Percentiles rank a stretch among this genome's conserved stretches.
Conservation (phyloP, 768 basidiomycete genomes). For the Podaxis carcinomalis region DNA sequence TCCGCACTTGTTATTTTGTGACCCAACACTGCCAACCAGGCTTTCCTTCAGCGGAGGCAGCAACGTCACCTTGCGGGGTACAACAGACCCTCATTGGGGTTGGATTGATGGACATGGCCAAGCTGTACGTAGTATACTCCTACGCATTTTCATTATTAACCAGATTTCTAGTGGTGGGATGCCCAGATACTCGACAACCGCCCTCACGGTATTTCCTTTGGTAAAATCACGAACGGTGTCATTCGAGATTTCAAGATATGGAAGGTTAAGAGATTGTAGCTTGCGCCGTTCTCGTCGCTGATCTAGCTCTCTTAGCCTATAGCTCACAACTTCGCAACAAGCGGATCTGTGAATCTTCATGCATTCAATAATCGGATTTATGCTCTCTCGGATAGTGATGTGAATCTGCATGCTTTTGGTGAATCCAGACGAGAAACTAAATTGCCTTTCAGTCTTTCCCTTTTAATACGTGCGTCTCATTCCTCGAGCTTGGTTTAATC, state of each 20-base stretch:
- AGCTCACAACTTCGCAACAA: conserved; percentile 56
- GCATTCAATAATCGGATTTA: conserved; percentile 52
- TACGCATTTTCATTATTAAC: not conserved
- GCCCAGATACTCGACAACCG: conserved; percentile 46
- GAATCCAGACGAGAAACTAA: not conserved
- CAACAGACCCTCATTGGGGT: conserved; percentile 53
- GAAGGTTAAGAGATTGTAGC: conserved; percentile 29
- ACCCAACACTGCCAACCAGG: conserved; percentile 27
- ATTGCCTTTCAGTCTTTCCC: conserved; percentile 41
- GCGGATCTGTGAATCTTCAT: conserved; percentile 44
- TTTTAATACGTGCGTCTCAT: conserved; percentile 50
- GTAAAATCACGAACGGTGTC: conserved; percentile 46
- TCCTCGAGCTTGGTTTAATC: not conserved
- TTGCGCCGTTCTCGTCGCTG: not conserved
- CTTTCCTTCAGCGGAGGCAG: conserved; percentile 49
- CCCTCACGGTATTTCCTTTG: conserved; percentile 52
- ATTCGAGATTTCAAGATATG: conserved; percentile 56
- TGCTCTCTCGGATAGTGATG: conserved; percentile 43
- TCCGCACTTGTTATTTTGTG: not conserved
- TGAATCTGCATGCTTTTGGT: conserved; percentile 11
- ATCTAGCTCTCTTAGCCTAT: conserved; percentile 36
- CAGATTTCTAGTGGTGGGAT: conserved; percentile 51
- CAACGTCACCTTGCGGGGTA: conserved; percentile 56
- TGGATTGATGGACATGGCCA: conserved; percentile 64
- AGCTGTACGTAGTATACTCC: conserved; percentile 26